Base-by-base conservation (phyloP, 202 grass and related monocot species). In the Brachypodium distachyon region DNA sequence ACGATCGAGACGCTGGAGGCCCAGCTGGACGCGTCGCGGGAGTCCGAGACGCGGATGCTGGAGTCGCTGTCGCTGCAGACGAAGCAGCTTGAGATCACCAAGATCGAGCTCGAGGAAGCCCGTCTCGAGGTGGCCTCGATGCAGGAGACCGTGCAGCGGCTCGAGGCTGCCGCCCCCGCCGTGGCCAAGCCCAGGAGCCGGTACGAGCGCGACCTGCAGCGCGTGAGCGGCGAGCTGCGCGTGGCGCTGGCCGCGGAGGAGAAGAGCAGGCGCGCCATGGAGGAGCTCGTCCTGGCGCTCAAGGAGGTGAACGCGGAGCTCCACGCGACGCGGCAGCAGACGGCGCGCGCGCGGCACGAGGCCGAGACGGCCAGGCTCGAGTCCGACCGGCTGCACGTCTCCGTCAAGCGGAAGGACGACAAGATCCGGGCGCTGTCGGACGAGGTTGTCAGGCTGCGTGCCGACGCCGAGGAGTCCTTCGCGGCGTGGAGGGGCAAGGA, bases 11-110 rank as follows among this genome's bases (percentile, higher is more conserved):
- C 77, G 52, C 74, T 98, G 0, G 87, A 90, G 72, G 73, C 72
- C 7, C 89, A 92, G 44, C 74, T 90, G 3, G 46, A 40, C 17
- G 80, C 58, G 75, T 66, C 87, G 12, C 83, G 81, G 62, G 95
- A 98, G 29, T 92, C 89, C 0, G 91, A 98, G 81, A 77, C 67
- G 70, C 86, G 81, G 73, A 90, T 98, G 95, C 87, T 98, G 0
- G 91, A 92, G 41, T 92, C 91, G 41, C 77, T 98, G 2, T 81
- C 76, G 6, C 31, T 59, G 68, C 91, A 98, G 85, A 95, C 91
- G 21, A 98, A 95, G 86, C 89, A 98, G 76, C 77, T 98, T 1
- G 96, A 98, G 78, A 75, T 90, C 67, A 98, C 96, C 64, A 98
- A 95, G 87, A 98, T 98, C 4, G 61, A 71, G 14, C 87, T 92